Conservation (phyloP, 495 filamentous ascomycete genomes). For the Trypethelium eluteriae region DNA sequence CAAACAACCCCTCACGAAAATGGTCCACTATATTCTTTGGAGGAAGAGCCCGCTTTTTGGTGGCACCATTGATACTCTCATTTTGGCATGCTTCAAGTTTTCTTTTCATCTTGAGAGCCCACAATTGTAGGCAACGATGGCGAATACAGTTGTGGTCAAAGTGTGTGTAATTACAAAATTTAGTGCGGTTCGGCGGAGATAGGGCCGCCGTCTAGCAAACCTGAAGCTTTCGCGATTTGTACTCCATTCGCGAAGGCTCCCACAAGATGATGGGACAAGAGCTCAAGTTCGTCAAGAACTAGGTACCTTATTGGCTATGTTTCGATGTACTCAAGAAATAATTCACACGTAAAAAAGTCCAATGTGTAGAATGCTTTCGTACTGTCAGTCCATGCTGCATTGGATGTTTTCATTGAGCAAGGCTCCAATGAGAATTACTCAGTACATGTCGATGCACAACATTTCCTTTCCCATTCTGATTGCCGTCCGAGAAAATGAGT, state of each 20-base stretch:
- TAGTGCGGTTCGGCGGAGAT: background rate
- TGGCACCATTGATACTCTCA: background rate
- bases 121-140: too few relatives aligned
- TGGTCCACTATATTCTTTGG: background rate
- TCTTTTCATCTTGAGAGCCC: background rate
- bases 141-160: background rate
- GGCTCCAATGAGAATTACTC: too few relatives aligned
- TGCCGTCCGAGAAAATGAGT: background rate
- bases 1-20: background rate
- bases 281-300: too few relatives aligned
- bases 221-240: background rate
- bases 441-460: too few relatives aligned
- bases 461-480: background rate
- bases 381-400: too few relatives aligned
- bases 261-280: too few relatives aligned
- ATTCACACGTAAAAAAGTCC: too few relatives aligned
- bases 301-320: too few relatives aligned
- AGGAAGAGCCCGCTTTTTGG: background rate
- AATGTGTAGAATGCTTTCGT: too few relatives aligned
- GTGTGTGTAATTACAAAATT: background rate
- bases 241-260: background rate
- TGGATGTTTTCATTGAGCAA: too few relatives aligned
- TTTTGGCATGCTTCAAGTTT: background rate
- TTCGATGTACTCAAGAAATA: too few relatives aligned
- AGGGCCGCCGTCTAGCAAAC: background rate